Evolutionary conservation across 1,139 yeast species (phyloP).

Genomic region (Yamadazyma pseudoaaseri): DNA sequence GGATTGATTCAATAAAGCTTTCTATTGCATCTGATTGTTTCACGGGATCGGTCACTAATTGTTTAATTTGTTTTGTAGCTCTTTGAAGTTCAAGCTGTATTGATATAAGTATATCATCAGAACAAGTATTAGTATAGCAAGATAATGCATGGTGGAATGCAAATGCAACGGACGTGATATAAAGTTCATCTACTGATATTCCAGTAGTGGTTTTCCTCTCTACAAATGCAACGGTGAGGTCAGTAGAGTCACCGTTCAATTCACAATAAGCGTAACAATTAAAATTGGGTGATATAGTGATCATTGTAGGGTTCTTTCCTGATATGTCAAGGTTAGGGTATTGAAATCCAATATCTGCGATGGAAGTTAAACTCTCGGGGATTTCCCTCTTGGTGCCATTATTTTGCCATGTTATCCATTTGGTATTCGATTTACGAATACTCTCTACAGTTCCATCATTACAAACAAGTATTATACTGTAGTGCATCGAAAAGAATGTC

Average conservation of each 20-base stretch:
- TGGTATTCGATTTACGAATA: background rate
- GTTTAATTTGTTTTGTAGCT: conserved; percentile 16
- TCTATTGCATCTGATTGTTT: conserved; percentile 23
- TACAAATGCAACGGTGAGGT: conserved; percentile 29
- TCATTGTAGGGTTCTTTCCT: conserved; percentile 31
- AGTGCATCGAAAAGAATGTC: background rate
- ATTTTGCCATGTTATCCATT: conserved; percentile 26
- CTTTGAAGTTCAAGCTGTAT: conserved; percentile 46
- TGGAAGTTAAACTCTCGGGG: conserved; percentile 12
- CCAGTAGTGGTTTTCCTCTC: conserved; percentile 21
- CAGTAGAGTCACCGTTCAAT: conserved; percentile 14
- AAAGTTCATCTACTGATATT: conserved; percentile 28
- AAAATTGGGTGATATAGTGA: conserved; percentile 55
- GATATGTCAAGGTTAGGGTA: conserved; percentile 29
- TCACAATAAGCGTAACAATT: conserved; percentile 46
- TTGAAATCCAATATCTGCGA: conserved; percentile 60
- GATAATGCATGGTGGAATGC: conserved; percentile 67
- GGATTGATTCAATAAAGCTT: conserved; percentile 41
- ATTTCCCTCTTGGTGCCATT: conserved; percentile 20
- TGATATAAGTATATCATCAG: conserved; percentile 66
- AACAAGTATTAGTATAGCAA: conserved; percentile 60
- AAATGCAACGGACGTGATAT: conserved; percentile 54
- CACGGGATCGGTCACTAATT: conserved; percentile 16
- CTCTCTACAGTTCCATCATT: conserved; percentile 31
- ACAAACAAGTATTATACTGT: conserved; percentile 4